Evolutionary conservation across 2,329 filamentous ascomycete genomes (phyloP).

Genomic region (Lasiodiplodia gonubiensis): DNA sequence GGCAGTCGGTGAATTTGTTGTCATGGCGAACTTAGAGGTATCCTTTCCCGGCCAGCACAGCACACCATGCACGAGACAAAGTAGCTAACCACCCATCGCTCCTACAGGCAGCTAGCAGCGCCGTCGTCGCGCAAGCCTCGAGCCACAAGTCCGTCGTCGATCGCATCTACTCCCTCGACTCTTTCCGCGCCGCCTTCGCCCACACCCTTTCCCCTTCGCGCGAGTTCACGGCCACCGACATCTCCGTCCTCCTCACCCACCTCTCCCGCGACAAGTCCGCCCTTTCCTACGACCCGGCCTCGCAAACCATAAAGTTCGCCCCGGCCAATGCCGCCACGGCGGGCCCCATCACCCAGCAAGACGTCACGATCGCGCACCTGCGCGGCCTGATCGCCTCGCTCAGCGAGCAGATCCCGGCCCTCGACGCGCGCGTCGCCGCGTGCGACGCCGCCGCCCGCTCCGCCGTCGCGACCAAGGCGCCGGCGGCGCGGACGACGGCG

Average conservation of each 20-base stretch:
- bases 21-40: constrained; percentile 68
- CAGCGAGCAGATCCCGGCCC: constrained; percentile 67
- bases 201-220: constrained; percentile 37
- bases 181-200: constrained; percentile 43
- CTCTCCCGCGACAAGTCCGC: constrained; percentile 68
- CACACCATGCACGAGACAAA: neutral
- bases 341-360: constrained; percentile 72
- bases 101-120: constrained; percentile 46
- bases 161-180: constrained; percentile 42
- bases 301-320: constrained; percentile 79
- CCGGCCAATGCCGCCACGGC: constrained; percentile 53
- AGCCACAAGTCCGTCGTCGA: constrained; percentile 43
- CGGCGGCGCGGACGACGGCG: constrained; percentile 59
- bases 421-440: constrained; percentile 61
- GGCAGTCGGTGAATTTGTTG: constrained; percentile 67
- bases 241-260: constrained; percentile 70
- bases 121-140: constrained; percentile 44
- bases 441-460: constrained; percentile 66
- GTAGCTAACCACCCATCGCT: neutral
- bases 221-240: constrained; percentile 62
- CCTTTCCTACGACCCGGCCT: constrained; percentile 75
- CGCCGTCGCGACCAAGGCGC: constrained; percentile 62
- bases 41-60: neutral
- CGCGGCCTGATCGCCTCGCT: constrained; percentile 74
- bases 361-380: constrained; percentile 80